Evolutionary conservation across 805 yeast genomes (phyloP), one percentile per base, ranked within the genome.

Genomic region (Lipomyces yamadae): DNA sequence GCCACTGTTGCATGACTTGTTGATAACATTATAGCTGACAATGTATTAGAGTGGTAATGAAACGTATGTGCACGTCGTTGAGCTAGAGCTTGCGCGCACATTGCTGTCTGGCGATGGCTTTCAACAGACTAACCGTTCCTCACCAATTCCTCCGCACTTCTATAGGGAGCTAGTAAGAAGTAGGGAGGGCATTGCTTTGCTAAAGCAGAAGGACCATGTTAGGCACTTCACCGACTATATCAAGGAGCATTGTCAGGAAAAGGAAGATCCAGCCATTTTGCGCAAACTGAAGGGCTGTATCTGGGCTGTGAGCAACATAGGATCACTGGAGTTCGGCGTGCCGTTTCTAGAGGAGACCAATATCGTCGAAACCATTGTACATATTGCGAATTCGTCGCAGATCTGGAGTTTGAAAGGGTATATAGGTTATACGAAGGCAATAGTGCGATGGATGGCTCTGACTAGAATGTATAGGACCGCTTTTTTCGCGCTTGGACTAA

Each of bases 221-320:
- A 69, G 67, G 24, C 68, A 63, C 15, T 75, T 81, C 66, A 66
- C 66, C 55, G 67, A 69, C 34, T 77, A 71, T 61, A 70, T 79
- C 33, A 65, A 65, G 7, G 70, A 68, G 30, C 70, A 76, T 57
- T 72, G 69, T 6, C 64, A 61, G 3, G 72, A 69, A 15, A 56
- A 61, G 10, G 50, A 74, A 5, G 81, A 78, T 29, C 79, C 78
- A 4, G 81, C 81, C 5, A 77, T 78, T 24, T 66, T 80, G 24
- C 42, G 79, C 7, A 83, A 82, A 68, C 76, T 94, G 33, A 91
- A 91, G 74, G 90, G 93, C 10, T 85, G 89, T 42, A 73, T 94
- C 45, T 94, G 98, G 98, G 88, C 96, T 1, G 81, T 91, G 42
- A 98, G 97, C 0, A 87, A 88, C 72, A 86, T 93, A 37, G 93